Conservation (phyloP, 2,329 filamentous ascomycete species). For the Aspergillus ochraceoroseus region DNA sequence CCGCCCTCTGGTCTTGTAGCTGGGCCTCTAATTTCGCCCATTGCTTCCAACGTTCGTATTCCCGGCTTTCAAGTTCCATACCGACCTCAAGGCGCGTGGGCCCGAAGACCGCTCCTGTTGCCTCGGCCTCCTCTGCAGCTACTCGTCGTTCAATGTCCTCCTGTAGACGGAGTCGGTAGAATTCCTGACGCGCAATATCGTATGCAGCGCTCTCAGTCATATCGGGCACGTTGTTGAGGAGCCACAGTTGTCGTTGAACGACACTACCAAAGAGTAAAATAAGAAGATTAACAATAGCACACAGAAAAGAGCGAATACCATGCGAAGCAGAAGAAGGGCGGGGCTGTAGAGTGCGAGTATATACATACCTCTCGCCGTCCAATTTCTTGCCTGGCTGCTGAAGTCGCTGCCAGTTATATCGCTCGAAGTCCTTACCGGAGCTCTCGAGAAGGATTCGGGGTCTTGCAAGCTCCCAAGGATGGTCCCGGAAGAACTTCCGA, state of each 20-base stretch:
- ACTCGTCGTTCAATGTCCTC: conserved; percentile 79
- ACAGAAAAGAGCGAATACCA: neutral
- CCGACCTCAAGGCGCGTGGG: conserved; percentile 68
- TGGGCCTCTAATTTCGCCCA: conserved; percentile 62
- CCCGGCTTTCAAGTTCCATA: conserved; percentile 73
- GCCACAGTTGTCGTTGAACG: conserved; percentile 82
- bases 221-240: conserved; percentile 61
- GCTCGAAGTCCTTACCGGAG: conserved; percentile 73
- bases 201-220: conserved; percentile 68
- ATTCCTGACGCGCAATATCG: conserved; percentile 80
- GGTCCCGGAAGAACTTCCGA: conserved; percentile 79
- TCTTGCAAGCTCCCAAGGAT: conserved; percentile 93
- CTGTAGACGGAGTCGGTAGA: conserved; percentile 76
- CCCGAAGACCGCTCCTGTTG: conserved; percentile 85
- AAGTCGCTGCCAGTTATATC: conserved; percentile 73
- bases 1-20: conserved; percentile 45
- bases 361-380: conserved; percentile 73
- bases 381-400: conserved; percentile 69
- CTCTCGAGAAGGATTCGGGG: conserved; percentile 79
- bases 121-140: conserved; percentile 78
- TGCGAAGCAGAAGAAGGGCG: too few relatives aligned
- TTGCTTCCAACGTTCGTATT: conserved; percentile 77
- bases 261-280: conserved; percentile 56
- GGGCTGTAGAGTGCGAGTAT: neutral
- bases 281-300: conserved; percentile 12